A percentile compares a stretch with the other conserved stretches of the same genome.
These are phyloP conservation scores for Meira nashicola DNA, from an alignment of 1,284 basidiomycete genomes.

Conservation along the genomic window DNA sequence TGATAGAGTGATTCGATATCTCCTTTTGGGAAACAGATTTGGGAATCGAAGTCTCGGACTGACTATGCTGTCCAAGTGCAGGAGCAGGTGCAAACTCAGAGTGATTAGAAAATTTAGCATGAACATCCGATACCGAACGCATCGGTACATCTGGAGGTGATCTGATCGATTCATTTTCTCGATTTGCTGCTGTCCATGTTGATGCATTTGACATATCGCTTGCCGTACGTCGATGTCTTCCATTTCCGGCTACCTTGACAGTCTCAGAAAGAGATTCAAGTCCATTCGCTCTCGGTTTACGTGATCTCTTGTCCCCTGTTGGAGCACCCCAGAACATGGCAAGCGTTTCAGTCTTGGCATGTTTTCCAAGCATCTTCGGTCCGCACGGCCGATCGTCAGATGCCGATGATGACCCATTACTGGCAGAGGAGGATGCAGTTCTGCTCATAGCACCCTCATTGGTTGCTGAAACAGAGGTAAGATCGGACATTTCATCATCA, in stretches of 20 bases:
- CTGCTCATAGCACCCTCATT: not conserved
- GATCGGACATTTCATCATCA: conserved; percentile 6
- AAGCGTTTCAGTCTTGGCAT: conserved; percentile 47
- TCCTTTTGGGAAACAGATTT: not conserved
- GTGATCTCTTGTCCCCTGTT: conserved; percentile 34
- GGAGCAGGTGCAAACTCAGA: not conserved
- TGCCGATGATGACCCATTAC: not conserved
- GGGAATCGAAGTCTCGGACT: not conserved
- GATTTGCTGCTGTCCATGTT: not conserved
- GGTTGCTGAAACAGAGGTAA: not conserved
- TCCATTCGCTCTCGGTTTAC: conserved; percentile 26
- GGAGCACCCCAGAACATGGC: conserved; percentile 49
- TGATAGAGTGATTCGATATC: no score
- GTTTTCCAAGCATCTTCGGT: conserved; percentile 49
- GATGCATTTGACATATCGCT: conserved; percentile 1
- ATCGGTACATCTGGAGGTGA: no score
- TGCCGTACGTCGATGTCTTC: conserved; percentile 5
- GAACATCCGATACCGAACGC: no score
- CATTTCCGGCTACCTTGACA: conserved; percentile 4
- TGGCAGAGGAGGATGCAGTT: not conserved
- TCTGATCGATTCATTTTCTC: not conserved
- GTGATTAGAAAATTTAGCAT: not conserved
- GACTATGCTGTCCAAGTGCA: not conserved
- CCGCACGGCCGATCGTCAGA: conserved; percentile 21
- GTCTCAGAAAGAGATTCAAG: conserved; percentile 19